Base-by-base conservation (phyloP, 2,329 filamentous ascomycete genomes). In the Cladosporium velox region DNA sequence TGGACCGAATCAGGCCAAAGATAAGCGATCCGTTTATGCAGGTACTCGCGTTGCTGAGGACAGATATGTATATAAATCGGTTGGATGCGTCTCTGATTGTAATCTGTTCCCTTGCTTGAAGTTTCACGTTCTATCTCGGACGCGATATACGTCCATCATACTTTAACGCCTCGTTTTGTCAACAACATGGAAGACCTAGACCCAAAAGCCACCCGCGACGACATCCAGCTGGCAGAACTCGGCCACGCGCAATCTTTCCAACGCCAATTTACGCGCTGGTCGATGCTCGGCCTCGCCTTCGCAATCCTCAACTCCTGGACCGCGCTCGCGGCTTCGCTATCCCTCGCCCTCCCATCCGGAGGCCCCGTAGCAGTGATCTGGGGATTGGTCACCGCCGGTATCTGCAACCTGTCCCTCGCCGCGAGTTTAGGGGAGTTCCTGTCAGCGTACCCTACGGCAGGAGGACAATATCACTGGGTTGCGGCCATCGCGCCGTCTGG, bases 401-500 rank as follows among this genome's bases (percentile, higher is more conserved):
- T 90, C 60, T 90, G 88, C 77, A 91, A 90, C 71, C 71, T 90
- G 14, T 88, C 85, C 69, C 83, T 90, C 49, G 87, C 88, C 10
- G 84, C 86, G 18, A 89, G 87, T 1, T 80, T 91, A 18, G 88
- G 88, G 57, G 89, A 91, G 74, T 91, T 91, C 72, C 79, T 91
- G 11, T 89, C 87, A 0, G 87, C 88, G 0, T 91, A 88, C 74
- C 84, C 80, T 28, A 87, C 80, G 10, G 78, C 78, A 24, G 70
- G 70, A 59, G 86, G 87, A 15, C 85, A 89, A 76, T 91, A 91
- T 68, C 87, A 91, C 73, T 91, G 88, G 88, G 88, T 87, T 7
- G 87, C 88, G 62, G 82, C 85, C 57, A 77, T 90, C 67, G 82
- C 84, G 21, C 87, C 86, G 80, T 80, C 82, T 65, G 77, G 77